phyloP scores from a whole-genome alignment of 257 asterid species.

The Catharanthus roseus region DNA sequence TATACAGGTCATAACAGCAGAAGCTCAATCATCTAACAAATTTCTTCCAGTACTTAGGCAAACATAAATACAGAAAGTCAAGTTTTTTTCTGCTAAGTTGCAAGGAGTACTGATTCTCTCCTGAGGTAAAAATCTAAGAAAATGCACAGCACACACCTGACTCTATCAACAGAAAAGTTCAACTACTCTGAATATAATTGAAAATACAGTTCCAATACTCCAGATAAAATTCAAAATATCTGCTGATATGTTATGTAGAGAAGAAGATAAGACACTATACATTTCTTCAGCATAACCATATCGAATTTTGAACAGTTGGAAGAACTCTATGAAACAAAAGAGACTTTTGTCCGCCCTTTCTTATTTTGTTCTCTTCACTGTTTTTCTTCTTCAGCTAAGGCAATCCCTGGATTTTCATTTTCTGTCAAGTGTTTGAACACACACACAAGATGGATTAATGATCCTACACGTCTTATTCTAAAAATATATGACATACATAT shows the following conservation, averaged over 20 bases:
- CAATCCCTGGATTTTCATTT: too few species aligned
- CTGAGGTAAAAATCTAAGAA: not conserved
- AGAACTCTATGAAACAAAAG: not conserved
- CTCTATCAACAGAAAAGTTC: too few species aligned
- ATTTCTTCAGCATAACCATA: not conserved
- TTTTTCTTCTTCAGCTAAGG: not conserved
- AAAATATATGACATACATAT: too few species aligned
- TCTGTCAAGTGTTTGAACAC: too few species aligned
- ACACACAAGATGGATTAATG: not conserved
- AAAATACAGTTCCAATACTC: not conserved
- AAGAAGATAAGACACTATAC: too few species aligned
- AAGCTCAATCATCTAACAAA: too few species aligned
- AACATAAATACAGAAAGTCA: not conserved
- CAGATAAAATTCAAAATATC: not conserved
- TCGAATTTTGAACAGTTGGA: not conserved
- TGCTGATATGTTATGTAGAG: not conserved
- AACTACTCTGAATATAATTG: too few species aligned
- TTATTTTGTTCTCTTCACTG: not conserved
- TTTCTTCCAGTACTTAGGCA: too few species aligned
- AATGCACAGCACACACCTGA: not conserved
- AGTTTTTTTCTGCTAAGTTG: not conserved
- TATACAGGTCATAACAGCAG: too few species aligned
- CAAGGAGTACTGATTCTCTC: not conserved
- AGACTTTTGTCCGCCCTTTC: not conserved
- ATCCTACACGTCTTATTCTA: not conserved